These are phyloP conservation scores for Gossypium longicalyx DNA, from an alignment of 345 rosid genomes.

Conservation along the genomic window DNA sequence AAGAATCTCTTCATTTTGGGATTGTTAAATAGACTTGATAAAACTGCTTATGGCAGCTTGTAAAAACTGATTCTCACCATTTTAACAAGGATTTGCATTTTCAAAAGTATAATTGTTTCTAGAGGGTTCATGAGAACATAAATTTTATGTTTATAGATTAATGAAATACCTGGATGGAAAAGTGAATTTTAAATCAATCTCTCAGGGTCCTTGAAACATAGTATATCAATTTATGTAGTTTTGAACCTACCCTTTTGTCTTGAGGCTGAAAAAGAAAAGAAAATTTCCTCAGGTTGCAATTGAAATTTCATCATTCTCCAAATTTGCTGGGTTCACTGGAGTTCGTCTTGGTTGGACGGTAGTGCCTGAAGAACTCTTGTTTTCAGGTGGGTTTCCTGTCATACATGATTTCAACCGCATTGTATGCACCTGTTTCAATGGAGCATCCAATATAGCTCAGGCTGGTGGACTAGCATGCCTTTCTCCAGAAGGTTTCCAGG, in stretches of 20 bases:
- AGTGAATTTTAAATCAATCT: not conserved
- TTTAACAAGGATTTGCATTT: not conserved
- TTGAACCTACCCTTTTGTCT: not conserved
- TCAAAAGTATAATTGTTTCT: not conserved
- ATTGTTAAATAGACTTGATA: not conserved
- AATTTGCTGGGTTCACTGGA: constrained; percentile 87
- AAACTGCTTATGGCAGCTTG: not conserved
- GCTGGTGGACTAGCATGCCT: constrained; percentile 83
- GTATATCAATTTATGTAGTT: not conserved
- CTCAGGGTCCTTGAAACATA: not conserved
- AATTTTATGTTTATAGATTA: not conserved
- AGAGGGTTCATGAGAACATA: not conserved
- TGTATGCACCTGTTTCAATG: constrained; percentile 78
- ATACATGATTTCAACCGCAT: constrained; percentile 66
- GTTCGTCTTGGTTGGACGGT: constrained; percentile 90
- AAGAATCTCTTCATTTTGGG: not conserved
- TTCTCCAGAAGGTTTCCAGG: constrained; percentile 56
- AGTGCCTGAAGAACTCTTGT: constrained; percentile 68
- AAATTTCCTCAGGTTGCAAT: constrained; percentile 57
- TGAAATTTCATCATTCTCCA: constrained; percentile 81
- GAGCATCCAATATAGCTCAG: constrained; percentile 75
- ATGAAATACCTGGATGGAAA: not conserved
- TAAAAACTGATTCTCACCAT: not conserved
- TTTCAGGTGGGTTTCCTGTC: constrained; percentile 61
- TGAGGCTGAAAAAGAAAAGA: not conserved